Evolutionary conservation across 2,329 filamentous ascomycete species (phyloP).

Genomic region (Cadophora sp.): DNA sequence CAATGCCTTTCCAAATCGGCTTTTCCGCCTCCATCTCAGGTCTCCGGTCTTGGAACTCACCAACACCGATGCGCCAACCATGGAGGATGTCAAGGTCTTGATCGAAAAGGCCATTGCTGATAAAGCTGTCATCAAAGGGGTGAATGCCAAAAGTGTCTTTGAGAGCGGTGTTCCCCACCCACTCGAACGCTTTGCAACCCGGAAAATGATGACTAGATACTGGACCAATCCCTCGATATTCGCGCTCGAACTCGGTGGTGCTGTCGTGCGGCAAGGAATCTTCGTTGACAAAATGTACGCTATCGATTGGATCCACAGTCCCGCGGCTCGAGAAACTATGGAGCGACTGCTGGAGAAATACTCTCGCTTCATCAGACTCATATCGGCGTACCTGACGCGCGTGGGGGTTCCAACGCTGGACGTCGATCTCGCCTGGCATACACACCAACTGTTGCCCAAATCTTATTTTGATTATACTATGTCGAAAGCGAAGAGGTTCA

Average conservation of each 20-base stretch:
- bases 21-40: slow-evolving; percentile 57
- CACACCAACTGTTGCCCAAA: slow-evolving; percentile 70
- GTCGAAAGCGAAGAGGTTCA: slow-evolving; percentile 58
- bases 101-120: slow-evolving; percentile 56
- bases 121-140: slow-evolving; percentile 47
- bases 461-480: slow-evolving; percentile 67
- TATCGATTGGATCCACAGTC: slow-evolving; percentile 81
- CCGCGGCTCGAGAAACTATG: slow-evolving; percentile 68
- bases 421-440: slow-evolving; percentile 81
- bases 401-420: slow-evolving; percentile 75
- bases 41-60: slow-evolving; percentile 51
- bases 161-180: slow-evolving; percentile 35
- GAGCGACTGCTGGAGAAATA: slow-evolving; percentile 69
- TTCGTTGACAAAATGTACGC: slow-evolving; percentile 77
- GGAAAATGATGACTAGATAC: slow-evolving; percentile 74
- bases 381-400: slow-evolving; percentile 53
- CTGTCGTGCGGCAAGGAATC: slow-evolving; percentile 68
- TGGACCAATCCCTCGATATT: slow-evolving; percentile 72
- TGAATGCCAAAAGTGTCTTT: slow-evolving; percentile 45
- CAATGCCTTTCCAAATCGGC: slow-evolving; percentile 62
- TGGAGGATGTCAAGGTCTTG: slow-evolving; percentile 57
- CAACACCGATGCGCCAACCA: slow-evolving; percentile 47
- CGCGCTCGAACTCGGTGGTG: slow-evolving; percentile 68
- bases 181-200: slow-evolving; percentile 53
- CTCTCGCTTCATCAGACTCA: slow-evolving; percentile 65